Conservation (phyloP, 2,329 filamentous ascomycete genomes). For the Colletotrichum graminicola region DNA sequence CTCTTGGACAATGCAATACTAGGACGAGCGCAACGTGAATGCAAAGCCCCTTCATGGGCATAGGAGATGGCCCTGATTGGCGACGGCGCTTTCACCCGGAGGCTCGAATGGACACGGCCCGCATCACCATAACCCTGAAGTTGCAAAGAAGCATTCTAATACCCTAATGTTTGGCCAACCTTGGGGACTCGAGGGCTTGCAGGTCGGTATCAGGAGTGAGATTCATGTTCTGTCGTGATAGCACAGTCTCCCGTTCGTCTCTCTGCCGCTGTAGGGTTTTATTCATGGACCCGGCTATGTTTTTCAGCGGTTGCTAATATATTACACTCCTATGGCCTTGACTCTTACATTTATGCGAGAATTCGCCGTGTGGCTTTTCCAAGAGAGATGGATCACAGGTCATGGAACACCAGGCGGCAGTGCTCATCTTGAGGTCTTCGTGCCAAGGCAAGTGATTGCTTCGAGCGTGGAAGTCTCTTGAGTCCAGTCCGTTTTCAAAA, state of each 20-base stretch:
- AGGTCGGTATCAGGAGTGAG: neutral
- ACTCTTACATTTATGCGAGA: neutral
- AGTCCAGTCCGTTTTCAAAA: neutral
- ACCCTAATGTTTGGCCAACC: neutral
- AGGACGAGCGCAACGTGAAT: constrained; percentile 4
- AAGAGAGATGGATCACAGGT: neutral
- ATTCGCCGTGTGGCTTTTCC: too few species aligned
- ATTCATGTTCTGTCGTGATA: neutral
- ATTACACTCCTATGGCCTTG: neutral
- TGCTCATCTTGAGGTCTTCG: neutral
- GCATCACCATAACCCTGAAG: neutral
- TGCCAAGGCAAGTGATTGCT: too few species aligned
- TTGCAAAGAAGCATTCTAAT: constrained; percentile 7
- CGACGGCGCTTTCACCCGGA: neutral
- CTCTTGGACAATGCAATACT: neutral
- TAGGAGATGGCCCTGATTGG: constrained; percentile 1
- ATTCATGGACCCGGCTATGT: neutral
- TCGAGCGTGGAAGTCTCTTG: neutral
- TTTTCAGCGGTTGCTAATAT: neutral
- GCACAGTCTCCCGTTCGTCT: constrained; percentile 19
- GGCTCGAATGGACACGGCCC: neutral
- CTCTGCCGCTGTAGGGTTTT: constrained; percentile 2
- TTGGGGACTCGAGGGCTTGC: neutral
- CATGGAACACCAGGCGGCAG: neutral
- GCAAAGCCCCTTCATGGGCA: neutral